Evolutionary conservation across 192 early-diverging fungal genomes (phyloP).

Genomic region (Coemansia sp.): DNA sequence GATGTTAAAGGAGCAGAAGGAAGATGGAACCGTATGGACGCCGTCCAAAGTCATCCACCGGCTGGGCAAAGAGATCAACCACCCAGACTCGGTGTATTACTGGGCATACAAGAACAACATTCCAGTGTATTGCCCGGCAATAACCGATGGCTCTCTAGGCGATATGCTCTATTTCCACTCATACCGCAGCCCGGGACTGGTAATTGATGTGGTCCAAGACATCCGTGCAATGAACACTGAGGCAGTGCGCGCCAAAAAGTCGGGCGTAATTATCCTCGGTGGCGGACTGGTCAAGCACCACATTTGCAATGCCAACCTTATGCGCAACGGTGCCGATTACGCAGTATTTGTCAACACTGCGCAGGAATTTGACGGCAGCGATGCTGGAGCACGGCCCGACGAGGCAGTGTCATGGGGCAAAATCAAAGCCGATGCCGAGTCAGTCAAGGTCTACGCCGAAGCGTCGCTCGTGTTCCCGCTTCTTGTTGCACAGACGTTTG

Average conservation of each 20-base stretch:
- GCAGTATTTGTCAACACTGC: slow-evolving; percentile 97
- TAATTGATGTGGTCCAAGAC: slow-evolving; percentile 90
- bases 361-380: slow-evolving; percentile 97
- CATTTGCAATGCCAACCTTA: slow-evolving; percentile 97
- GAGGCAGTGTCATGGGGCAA: slow-evolving; percentile 99
- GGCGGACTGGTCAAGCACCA: slow-evolving; percentile 98
- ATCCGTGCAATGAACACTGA: slow-evolving; percentile 90
- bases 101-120: slow-evolving; percentile 98
- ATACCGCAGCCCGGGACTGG: slow-evolving; percentile 89
- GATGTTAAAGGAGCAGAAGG: slow-evolving; percentile 89
- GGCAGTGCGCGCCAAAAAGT: slow-evolving; percentile 94
- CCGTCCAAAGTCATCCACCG: slow-evolving; percentile 87
- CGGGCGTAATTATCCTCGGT: slow-evolving; percentile 94
- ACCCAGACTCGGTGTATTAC: slow-evolving; percentile 90
- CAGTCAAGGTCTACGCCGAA: slow-evolving; percentile 93
- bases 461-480: slow-evolving; percentile 91
- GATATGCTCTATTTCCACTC: slow-evolving; percentile 99
- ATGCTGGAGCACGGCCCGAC: slow-evolving; percentile 95
- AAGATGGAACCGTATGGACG: slow-evolving; percentile 79
- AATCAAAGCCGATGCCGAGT: slow-evolving; percentile 75
- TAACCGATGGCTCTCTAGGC: slow-evolving; percentile 96
- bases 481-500: slow-evolving; percentile 94
- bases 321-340: slow-evolving; percentile 98
- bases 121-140: slow-evolving; percentile 94
- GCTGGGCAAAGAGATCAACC: slow-evolving; percentile 86